Percentiles rank a stretch among this genome's conserved stretches.
These are phyloP conservation scores for Brasilioporus rufonigricans DNA, from an alignment of 768 basidiomycete species.

Conservation along the genomic window DNA sequence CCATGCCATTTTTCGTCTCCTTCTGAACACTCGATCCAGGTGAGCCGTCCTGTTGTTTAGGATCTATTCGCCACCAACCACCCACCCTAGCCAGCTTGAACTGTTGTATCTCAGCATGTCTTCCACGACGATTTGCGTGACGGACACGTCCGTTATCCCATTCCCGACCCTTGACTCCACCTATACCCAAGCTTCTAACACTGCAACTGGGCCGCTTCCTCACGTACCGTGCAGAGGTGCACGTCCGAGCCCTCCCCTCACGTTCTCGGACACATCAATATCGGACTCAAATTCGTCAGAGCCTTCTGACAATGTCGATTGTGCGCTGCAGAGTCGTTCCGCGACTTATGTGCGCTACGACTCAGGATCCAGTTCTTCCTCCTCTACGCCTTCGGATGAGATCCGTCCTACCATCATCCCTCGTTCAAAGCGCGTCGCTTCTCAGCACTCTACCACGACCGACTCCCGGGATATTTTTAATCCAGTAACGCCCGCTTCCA, in stretches of 20 bases:
- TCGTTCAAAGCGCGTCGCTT: conserved; percentile 38
- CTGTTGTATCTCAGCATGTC: conserved; percentile 12
- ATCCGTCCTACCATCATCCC: conserved; percentile 34
- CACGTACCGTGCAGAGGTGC: conserved; percentile 54
- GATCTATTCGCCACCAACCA: neutral
- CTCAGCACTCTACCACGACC: conserved; percentile 23
- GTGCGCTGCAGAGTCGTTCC: conserved; percentile 2
- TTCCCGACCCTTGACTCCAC: conserved; percentile 24
- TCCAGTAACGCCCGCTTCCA: conserved; percentile 43
- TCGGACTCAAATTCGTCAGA: conserved; percentile 7
- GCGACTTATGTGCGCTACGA: conserved; percentile 17
- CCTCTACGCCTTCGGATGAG: conserved; percentile 37
- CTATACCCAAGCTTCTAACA: conserved; percentile 43
- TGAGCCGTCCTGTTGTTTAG: neutral
- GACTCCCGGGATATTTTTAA: conserved; percentile 31
- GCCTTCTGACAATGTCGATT: conserved; percentile 5
- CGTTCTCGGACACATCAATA: conserved; percentile 15
- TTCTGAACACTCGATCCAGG: conserved; percentile 15
- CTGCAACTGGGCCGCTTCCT: conserved; percentile 60
- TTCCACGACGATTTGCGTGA: conserved; percentile 24
- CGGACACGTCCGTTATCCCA: conserved; percentile 26
- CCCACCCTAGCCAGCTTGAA: neutral
- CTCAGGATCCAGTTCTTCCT: conserved; percentile 36
- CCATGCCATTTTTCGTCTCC: conserved; percentile 17
- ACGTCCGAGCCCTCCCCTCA: conserved; percentile 5